Conservation (phyloP, 225 moss, liverwort and hornwort species). For the Straminergon stramineum region DNA sequence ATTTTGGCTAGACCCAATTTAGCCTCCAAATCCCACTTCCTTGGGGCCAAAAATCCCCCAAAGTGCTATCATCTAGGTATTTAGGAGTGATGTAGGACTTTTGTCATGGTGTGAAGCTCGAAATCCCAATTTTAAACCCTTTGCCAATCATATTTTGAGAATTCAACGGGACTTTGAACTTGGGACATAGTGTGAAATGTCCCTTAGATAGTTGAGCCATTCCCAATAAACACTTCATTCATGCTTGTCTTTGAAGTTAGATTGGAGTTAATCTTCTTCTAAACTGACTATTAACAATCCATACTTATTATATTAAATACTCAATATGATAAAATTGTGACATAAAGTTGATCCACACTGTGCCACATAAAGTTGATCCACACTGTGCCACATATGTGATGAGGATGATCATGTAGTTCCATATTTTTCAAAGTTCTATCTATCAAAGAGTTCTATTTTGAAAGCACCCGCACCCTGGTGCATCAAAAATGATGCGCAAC, state of each 20-base stretch:
- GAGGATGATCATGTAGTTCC: not conserved
- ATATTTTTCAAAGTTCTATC: not conserved
- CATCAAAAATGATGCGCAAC: rapidly evolving
- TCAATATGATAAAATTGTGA: not conserved
- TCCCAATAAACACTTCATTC: not conserved
- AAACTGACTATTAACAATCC: not conserved
- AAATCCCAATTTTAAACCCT: not conserved
- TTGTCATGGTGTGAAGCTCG: rapidly evolving
- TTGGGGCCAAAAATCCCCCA: rapidly evolving
- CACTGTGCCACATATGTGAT: not conserved
- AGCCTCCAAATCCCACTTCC: not conserved
- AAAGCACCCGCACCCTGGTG: rapidly evolving
- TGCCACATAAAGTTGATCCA: not conserved
- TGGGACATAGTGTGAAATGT: no score
- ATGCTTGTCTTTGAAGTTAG: rapidly evolving
- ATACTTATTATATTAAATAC: not conserved
- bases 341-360: not conserved
- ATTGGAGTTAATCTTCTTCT: not conserved
- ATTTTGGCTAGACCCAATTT: not conserved
- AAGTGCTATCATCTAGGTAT: rapidly evolving
- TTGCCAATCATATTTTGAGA: rapidly evolving
- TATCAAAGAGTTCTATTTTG: not conserved
- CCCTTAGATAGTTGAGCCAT: not conserved
- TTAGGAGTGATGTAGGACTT: not conserved
- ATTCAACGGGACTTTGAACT: rapidly evolving